Evolutionary conservation across 495 filamentous ascomycete species (phyloP).

Genomic region (Talaromyces thailandensis): DNA sequence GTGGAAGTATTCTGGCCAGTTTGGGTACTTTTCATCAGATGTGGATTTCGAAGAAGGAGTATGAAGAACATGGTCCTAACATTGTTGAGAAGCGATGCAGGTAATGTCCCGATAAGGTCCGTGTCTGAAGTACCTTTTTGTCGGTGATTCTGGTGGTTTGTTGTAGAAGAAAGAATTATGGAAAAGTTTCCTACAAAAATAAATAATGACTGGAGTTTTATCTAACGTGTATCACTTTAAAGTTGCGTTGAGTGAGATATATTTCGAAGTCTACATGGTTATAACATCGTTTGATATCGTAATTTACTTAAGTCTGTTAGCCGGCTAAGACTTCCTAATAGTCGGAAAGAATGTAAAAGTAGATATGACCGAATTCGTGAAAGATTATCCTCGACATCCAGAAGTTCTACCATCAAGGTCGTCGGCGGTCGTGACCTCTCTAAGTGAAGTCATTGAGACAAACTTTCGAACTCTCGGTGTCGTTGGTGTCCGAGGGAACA

Average conservation of each 20-base stretch:
- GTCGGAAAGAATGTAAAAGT: not conserved
- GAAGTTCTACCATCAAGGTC: not conserved
- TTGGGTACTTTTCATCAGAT: slow-evolving; percentile 99
- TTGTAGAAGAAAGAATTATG: not conserved
- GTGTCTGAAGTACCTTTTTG: not conserved
- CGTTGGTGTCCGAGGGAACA: slow-evolving; percentile 1
- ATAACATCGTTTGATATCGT: not conserved
- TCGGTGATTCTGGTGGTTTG: not conserved
- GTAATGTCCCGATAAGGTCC: slow-evolving; percentile 15
- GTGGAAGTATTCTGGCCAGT: slow-evolving; percentile 90
- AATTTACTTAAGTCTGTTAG: not conserved
- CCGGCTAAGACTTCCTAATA: not conserved
- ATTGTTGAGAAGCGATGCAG: slow-evolving; percentile 58
- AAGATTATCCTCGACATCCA: not conserved
- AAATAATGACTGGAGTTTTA: not conserved
- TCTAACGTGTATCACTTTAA: not conserved
- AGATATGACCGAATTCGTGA: not conserved
- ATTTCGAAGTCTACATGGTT: not conserved
- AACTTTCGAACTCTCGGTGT: not conserved
- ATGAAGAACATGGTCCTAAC: slow-evolving; percentile 48
- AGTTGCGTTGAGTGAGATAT: not conserved
- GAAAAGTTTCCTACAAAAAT: not conserved
- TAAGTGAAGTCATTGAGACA: not conserved
- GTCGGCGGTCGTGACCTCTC: not conserved
- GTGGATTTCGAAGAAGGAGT: slow-evolving; percentile 80